Percentiles rank a stretch among this genome's conserved stretches.
phyloP scores from a whole-genome alignment of 1,284 basidiomycete genomes.

The Lignosus rhinocerotis region DNA sequence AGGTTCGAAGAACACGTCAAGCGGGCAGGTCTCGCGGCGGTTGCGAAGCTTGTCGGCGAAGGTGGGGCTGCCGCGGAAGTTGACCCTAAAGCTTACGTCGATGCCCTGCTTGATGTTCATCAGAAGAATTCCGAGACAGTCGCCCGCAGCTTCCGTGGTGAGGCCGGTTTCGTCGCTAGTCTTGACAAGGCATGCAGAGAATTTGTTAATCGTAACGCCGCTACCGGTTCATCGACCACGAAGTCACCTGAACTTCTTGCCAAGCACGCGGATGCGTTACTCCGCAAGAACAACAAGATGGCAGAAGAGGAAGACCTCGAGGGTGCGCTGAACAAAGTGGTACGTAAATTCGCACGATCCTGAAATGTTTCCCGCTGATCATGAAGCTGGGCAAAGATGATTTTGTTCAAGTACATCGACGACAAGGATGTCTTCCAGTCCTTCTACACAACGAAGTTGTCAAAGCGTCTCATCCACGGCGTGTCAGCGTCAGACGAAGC shows the following conservation, averaged over 20 bases:
- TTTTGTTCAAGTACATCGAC: conserved; percentile 98
- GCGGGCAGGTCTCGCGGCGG: conserved; percentile 81
- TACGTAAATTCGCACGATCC: conserved; percentile 41
- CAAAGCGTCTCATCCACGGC: conserved; percentile 91
- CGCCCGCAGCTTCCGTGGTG: conserved; percentile 87
- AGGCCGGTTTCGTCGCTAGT: conserved; percentile 93
- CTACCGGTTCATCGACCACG: conserved; percentile 80
- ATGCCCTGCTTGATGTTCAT: conserved; percentile 90
- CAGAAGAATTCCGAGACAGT: conserved; percentile 92
- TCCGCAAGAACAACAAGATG: conserved; percentile 96
- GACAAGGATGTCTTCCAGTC: conserved; percentile 99
- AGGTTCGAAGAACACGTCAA: conserved; percentile 97
- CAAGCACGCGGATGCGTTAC: conserved; percentile 88
- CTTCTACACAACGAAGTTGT: conserved; percentile 97
- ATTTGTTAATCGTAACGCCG: conserved; percentile 94
- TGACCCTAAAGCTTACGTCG: conserved; percentile 92
- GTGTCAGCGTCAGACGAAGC: conserved; percentile 96
- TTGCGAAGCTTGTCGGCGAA: conserved; percentile 80
- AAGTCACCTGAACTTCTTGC: conserved; percentile 95
- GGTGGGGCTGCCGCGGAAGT: conserved; percentile 67
- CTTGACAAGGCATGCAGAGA: conserved; percentile 96
- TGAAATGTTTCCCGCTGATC: neutral
- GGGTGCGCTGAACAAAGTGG: conserved; percentile 87
- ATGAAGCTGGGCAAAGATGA: conserved; percentile 63
- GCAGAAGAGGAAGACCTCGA: conserved; percentile 92